Base-by-base conservation (phyloP, 169 alveolate species). In the Theileria equi region DNA sequence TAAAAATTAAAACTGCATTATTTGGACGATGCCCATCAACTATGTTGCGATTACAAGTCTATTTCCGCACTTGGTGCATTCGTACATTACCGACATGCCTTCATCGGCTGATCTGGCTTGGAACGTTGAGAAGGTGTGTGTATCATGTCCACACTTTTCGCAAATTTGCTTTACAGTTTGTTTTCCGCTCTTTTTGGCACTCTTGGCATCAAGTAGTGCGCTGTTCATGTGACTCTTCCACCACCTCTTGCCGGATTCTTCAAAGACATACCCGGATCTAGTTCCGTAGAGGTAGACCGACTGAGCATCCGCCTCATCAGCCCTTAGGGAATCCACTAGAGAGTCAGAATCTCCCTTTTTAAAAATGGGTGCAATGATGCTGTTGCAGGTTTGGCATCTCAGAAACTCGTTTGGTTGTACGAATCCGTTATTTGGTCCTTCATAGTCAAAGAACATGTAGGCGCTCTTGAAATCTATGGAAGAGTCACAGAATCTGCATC, bases 91-190 rank as follows among this genome's bases (percentile, higher is more conserved):
- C 13, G 94, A 88, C 69, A 90, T 86, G 13, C 95, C 95, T 68
- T 90, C 95, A 53, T 90, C 95, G n/a, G 95, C 95, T 31, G 94
- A 88, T 35, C 95, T 78, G 4, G 95, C 93, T 60, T 90, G 95
- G 66, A 90, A 88, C 53, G 90, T 89, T 38, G 92, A 81, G 65
- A 80, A 90, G 67, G 81, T 74, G 34, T 88, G 88, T 34, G 80
- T 89, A 47, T 89, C 89, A 52, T 82, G 77, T 23, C 93, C 93
- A 67, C 95, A 90, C 57, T 90, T 88, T 17, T 86, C 88, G 40
- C 95, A 90, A 31, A 73, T 55, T 71, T 89, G 89, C 54, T 89
- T 78, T 10, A 87, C 84, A 32, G 81, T 80, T 54, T 87, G 83
- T 44, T 80, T 79, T n/a, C 88, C 66, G 16, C 57, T 58, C 63